phyloP scores from a whole-genome alignment of 768 basidiomycete species.

The Lentinula raphanica region DNA sequence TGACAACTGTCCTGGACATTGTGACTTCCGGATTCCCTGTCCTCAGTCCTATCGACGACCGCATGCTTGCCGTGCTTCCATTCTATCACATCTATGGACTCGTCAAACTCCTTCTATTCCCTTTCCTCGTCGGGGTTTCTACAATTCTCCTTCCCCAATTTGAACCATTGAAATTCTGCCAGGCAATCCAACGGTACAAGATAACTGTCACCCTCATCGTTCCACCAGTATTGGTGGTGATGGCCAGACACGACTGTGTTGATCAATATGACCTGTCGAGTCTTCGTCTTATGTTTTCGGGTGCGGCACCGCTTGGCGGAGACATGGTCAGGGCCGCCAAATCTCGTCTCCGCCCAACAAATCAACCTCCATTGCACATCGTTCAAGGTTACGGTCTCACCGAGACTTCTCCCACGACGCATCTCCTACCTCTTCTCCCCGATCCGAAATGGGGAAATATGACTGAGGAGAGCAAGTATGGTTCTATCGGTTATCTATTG shows the following conservation, averaged over 20 bases:
- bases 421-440: slow-evolving; percentile 37
- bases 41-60: slow-evolving; percentile 36
- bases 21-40: slow-evolving; percentile 39
- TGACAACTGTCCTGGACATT: slow-evolving; percentile 55
- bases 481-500: slow-evolving; percentile 53
- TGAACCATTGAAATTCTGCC: slow-evolving; percentile 64
- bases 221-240: slow-evolving; percentile 78
- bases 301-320: slow-evolving; percentile 76
- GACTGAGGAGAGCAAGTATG: background rate
- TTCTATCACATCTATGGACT: slow-evolving; percentile 47
- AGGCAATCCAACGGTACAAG: slow-evolving; percentile 58
- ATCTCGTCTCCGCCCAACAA: slow-evolving; percentile 12
- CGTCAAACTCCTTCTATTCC: slow-evolving; percentile 58
- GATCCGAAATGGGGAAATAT: background rate
- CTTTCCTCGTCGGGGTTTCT: slow-evolving; percentile 44
- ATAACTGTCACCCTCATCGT: slow-evolving; percentile 58
- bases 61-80: slow-evolving; percentile 61
- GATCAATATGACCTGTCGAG: slow-evolving; percentile 63
- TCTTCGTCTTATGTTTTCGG: slow-evolving; percentile 55
- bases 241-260: slow-evolving; percentile 68
- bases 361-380: background rate
- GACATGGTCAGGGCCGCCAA: slow-evolving; percentile 49
- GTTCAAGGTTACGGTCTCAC: slow-evolving; percentile 65
- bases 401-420: slow-evolving; percentile 74
- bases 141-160: slow-evolving; percentile 63